These are phyloP conservation scores for Candida boidinii DNA, from an alignment of 805 yeast genomes.

Conservation along the genomic window DNA sequence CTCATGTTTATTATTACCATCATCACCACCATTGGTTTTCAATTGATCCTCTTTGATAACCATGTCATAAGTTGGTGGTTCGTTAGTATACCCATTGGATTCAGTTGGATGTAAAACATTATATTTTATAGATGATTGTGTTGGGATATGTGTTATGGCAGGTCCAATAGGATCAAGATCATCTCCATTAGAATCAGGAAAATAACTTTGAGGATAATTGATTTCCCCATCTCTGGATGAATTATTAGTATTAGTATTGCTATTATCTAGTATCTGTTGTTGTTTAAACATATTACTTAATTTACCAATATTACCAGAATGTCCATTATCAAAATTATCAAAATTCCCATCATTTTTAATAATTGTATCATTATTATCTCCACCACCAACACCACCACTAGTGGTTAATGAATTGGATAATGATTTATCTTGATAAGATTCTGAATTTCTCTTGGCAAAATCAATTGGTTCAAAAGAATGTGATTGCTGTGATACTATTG, in stretches of 20 bases:
- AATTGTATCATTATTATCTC: too few relatives aligned
- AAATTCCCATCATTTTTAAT: too few relatives aligned
- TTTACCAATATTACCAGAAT: slow-evolving; percentile 7
- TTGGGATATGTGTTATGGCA: slow-evolving; percentile 11
- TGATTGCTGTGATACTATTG: too few relatives aligned
- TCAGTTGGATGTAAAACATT: slow-evolving; percentile 4
- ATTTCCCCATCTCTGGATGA: too few relatives aligned
- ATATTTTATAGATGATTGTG: slow-evolving; percentile 17
- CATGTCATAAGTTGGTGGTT: background rate
- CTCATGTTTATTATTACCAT: background rate
- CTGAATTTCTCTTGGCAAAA: slow-evolving; percentile 8
- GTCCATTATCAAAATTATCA: background rate
- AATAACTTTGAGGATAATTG: too few relatives aligned
- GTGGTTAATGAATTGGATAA: background rate
- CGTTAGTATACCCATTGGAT: background rate
- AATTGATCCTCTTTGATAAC: background rate
- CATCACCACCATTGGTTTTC: slow-evolving; percentile 2
- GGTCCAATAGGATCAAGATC: background rate
- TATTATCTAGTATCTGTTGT: too few relatives aligned
- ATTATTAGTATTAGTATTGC: too few relatives aligned
- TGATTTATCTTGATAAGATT: background rate
- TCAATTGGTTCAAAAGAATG: too few relatives aligned
- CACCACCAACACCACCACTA: too few relatives aligned
- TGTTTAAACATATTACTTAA: slow-evolving; percentile 9
- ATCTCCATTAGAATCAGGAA: too few relatives aligned